Evolutionary conservation across 768 basidiomycete species (phyloP).

Genomic region (Hericium rajendrae): DNA sequence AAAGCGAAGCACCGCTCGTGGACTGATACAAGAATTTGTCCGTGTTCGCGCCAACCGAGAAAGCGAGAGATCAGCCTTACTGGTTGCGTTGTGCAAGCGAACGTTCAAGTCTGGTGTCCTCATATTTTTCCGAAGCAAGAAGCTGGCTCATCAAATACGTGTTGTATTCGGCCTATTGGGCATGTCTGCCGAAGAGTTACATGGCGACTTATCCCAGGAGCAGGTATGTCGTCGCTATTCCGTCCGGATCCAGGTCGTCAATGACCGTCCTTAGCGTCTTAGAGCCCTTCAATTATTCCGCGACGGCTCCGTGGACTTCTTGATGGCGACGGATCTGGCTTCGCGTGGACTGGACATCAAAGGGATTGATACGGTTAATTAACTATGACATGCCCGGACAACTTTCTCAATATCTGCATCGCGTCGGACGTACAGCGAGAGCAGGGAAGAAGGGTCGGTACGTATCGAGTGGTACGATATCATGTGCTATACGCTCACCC

Average conservation of each 20-base stretch:
- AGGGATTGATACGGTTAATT: conserved; percentile 93
- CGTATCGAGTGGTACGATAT: conserved; percentile 18
- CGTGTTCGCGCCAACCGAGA: conserved; percentile 79
- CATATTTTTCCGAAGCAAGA: conserved; percentile 94
- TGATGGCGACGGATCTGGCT: conserved; percentile 95
- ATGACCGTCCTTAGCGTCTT: conserved; percentile 51
- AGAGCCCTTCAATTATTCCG: conserved; percentile 81
- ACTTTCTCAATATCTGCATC: conserved; percentile 89
- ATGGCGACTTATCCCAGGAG: conserved; percentile 94
- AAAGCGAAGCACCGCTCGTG: conserved; percentile 76
- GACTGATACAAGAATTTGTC: conserved; percentile 90
- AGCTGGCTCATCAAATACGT: conserved; percentile 93
- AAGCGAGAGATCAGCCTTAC: conserved; percentile 63
- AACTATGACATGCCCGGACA: conserved; percentile 98
- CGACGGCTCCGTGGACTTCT: conserved; percentile 78
- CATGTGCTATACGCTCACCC: background rate
- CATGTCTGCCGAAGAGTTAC: conserved; percentile 87
- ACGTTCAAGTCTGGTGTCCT: conserved; percentile 80
- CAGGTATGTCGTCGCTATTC: conserved; percentile 43
- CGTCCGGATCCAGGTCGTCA: conserved; percentile 8
- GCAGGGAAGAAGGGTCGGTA: conserved; percentile 89
- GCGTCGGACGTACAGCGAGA: conserved; percentile 94
- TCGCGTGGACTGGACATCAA: conserved; percentile 96
- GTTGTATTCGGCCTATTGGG: conserved; percentile 83
- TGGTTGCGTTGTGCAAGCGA: conserved; percentile 77